Conservation (phyloP, 2,329 filamentous ascomycete species). For the Neonectria neomacrospora region DNA sequence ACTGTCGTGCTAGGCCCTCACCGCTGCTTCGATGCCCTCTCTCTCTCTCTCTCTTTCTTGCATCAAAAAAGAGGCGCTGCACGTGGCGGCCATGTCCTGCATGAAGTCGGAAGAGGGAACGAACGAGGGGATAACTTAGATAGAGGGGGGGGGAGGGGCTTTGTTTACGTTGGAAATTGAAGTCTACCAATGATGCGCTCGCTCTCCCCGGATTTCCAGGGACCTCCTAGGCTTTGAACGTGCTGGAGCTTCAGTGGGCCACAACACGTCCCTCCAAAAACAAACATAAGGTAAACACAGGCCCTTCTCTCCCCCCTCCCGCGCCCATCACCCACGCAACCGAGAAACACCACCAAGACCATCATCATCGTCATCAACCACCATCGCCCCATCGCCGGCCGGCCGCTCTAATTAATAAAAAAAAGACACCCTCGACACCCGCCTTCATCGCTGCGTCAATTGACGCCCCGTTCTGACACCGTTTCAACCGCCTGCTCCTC, state of each 20-base stretch:
- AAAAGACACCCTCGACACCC: background rate
- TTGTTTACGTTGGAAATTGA: conserved; percentile 14
- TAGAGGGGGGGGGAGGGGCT: conserved; percentile 10
- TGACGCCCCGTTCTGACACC: conserved; percentile 7
- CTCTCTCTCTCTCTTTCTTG: background rate
- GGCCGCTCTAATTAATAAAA: background rate
- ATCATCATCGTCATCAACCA: conserved; percentile 27
- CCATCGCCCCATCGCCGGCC: conserved; percentile 18
- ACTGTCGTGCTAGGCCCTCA: too few species aligned
- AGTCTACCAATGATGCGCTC: background rate
- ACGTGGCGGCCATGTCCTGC: background rate
- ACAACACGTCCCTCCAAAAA: conserved; percentile 22
- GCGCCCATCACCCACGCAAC: conserved; percentile 27
- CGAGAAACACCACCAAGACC: conserved; percentile 11
- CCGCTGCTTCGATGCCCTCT: background rate
- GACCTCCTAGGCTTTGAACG: conserved; percentile 1
- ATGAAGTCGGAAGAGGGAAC: background rate
- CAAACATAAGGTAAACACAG: conserved; percentile 36
- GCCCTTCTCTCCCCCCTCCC: conserved; percentile 9
- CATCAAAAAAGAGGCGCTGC: background rate
- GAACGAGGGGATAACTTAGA: too few species aligned
- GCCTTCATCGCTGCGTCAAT: conserved; percentile 11
- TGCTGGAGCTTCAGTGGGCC: conserved; percentile 9
- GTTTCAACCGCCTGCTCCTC: conserved; percentile 26
- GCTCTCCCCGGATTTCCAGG: conserved; percentile 7